These are phyloP conservation scores for Candida albicans DNA, from an alignment of 1,139 yeast genomes.

Conservation along the genomic window DNA sequence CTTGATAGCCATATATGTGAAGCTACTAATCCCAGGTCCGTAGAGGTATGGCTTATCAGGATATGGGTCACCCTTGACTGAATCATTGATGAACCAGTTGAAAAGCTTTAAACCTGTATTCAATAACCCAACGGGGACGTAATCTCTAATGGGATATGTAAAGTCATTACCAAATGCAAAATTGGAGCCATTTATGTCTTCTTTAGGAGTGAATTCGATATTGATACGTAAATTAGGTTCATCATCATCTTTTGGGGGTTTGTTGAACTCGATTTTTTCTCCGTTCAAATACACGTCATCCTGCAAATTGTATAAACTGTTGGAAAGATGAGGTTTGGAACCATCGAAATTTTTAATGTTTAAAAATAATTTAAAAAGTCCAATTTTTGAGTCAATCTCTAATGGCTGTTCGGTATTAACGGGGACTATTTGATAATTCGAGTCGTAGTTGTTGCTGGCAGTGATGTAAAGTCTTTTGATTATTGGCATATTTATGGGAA, in stretches of 20 bases:
- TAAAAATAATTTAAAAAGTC: constrained; percentile 38
- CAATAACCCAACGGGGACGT: constrained; percentile 52
- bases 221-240: constrained; percentile 36
- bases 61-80: constrained; percentile 64
- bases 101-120: constrained; percentile 53
- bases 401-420: constrained; percentile 43
- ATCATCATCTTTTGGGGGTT: constrained; percentile 7
- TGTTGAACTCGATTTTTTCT: constrained; percentile 17
- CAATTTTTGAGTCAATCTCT: constrained; percentile 37
- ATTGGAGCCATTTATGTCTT: constrained; percentile 48
- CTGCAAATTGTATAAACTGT: constrained; percentile 34
- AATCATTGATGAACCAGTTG: constrained; percentile 61
- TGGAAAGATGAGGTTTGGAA: constrained; percentile 34
- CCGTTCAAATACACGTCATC: constrained; percentile 33
- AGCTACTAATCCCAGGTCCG: constrained; percentile 60
- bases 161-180: constrained; percentile 71
- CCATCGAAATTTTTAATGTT: constrained; percentile 50
- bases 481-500: constrained; percentile 14
- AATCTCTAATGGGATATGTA: constrained; percentile 56
- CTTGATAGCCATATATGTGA: constrained; percentile 36
- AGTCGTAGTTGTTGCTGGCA: constrained; percentile 32
- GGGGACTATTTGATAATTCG: constrained; percentile 37
- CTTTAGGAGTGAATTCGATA: constrained; percentile 41
- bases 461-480: constrained; percentile 38
- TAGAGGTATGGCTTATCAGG: constrained; percentile 61